Evolutionary conservation across 306 rosid genomes (phyloP), one percentile per base, ranked within the genome.

Genomic region (Calophaca sinica): DNA sequence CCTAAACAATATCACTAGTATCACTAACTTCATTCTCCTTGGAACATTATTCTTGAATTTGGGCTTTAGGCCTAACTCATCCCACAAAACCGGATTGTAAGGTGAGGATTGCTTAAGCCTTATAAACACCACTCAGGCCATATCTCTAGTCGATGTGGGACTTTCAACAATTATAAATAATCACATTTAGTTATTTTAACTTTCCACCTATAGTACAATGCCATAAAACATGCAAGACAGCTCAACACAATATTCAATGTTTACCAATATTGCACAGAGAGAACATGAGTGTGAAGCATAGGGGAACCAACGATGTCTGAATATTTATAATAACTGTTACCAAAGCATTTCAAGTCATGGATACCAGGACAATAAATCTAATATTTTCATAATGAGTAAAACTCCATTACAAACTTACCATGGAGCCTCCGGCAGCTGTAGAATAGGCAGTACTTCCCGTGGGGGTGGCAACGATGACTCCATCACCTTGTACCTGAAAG

Each of bases 391-490:
- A 49, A 41, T 6, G 58, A 48, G 53, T 26, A 52, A 57, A 9
- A 62, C 59, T 69, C 28, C 4, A 45, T 45, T 42, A 73, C 4
- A 63, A 78, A 55, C 82, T 84, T 86, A 93, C 98, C 98, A 93
- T 93, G 78, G 99, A 94, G 81, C 99, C 99, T 73, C 97, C 99
- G 7, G 99, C 97, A 78, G 99, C 91, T 6, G 99, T 94, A 57
- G 99, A 92, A 84, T 94, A 94, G 69, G 99, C 99, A 61, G 99
- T 94, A 76, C 99, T 94, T 86, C 99, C 99, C 0, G 97, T 94
- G 44, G 99, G 99, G 41, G 99, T 94, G 79, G 97, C 99, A 32
- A 94, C 89, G n/a, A 92, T 94, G 74, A 94, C 99, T 78, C 99
- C 99, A 70, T 94, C 99, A 62, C 96, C 99, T 89, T 94, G 99